Percentiles rank a stretch among this genome's conserved stretches.
These are phyloP conservation scores for Kuraishia ogatae DNA, from an alignment of 805 yeast species.

Conservation along the genomic window DNA sequence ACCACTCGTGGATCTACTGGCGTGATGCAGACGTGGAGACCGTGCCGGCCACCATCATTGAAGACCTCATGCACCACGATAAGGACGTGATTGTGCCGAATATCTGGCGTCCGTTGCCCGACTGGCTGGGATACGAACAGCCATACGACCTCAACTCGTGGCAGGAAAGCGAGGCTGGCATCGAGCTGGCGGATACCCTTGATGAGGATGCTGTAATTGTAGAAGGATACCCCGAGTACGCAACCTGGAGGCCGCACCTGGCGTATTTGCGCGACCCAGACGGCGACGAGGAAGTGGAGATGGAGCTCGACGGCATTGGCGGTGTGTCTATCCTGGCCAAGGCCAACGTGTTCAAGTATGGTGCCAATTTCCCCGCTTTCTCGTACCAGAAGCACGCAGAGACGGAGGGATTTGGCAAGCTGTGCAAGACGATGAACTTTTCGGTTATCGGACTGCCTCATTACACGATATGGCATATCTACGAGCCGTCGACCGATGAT, in stretches of 20 bases:
- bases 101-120: constrained; percentile 82
- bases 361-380: constrained; percentile 92
- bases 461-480: constrained; percentile 89
- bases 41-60: constrained; percentile 71
- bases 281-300: constrained; percentile 87
- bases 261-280: constrained; percentile 89
- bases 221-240: constrained; percentile 92
- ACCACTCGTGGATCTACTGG: constrained; percentile 95
- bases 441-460: constrained; percentile 85
- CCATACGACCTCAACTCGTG: constrained; percentile 77
- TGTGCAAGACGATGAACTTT: constrained; percentile 78
- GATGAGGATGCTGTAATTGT: constrained; percentile 94
- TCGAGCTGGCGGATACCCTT: constrained; percentile 60
- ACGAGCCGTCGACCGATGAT: constrained; percentile 90
- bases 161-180: constrained; percentile 74
- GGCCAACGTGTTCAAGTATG: constrained; percentile 76
- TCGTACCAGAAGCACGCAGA: constrained; percentile 93
- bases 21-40: constrained; percentile 92
- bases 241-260: constrained; percentile 94
- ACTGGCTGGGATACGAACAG: constrained; percentile 73
- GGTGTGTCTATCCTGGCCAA: constrained; percentile 88
- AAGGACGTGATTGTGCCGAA: constrained; percentile 88
- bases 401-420: constrained; percentile 90
- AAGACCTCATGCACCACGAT: constrained; percentile 84
- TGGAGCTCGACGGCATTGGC: constrained; percentile 93